phyloP scores from a whole-genome alignment of 345 rosid genomes.

The Trapa incisa region DNA sequence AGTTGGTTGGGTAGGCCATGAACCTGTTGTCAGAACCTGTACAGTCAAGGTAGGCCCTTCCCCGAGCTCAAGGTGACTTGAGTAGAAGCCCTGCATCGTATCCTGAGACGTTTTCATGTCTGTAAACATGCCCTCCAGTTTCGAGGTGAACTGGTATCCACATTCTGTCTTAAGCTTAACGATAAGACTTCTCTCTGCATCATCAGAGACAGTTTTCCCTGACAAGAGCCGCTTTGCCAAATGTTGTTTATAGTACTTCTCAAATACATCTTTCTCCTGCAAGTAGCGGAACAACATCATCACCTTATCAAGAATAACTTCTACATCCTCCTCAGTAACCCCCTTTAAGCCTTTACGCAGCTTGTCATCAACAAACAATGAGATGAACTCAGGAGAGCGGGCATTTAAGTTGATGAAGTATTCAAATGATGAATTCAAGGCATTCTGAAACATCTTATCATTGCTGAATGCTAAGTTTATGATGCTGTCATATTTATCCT shows the following conservation, averaged over 20 bases:
- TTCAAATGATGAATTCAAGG: constrained; percentile 84
- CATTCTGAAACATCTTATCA: constrained; percentile 93
- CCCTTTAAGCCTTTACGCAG: constrained; percentile 89
- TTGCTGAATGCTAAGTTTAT: constrained; percentile 61
- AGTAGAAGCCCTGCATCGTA: constrained; percentile 72
- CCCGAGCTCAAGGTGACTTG: constrained; percentile 60
- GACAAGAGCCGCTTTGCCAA: constrained; percentile 92
- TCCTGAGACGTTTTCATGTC: constrained; percentile 99
- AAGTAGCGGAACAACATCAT: constrained; percentile 98
- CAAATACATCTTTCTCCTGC: constrained; percentile 96
- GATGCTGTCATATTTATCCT: constrained; percentile 72
- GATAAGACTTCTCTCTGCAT: constrained; percentile 93
- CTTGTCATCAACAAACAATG: constrained; percentile 90
- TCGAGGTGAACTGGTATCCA: constrained; percentile 94
- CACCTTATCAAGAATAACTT: constrained; percentile 84
- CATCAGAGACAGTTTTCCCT: constrained; percentile 87
- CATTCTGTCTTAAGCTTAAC: constrained; percentile 97
- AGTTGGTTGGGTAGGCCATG: constrained; percentile 96
- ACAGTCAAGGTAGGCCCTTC: constrained; percentile 85
- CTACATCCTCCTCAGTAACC: constrained; percentile 84
- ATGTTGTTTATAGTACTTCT: constrained; percentile 97
- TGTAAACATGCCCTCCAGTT: constrained; percentile 96
- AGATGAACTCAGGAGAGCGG: constrained; percentile 94
- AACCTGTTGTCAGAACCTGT: constrained; percentile 90
- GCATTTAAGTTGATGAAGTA: constrained; percentile 79